phyloP scores from a whole-genome alignment of 441 rosid species.

The Syzygium malaccense region DNA sequence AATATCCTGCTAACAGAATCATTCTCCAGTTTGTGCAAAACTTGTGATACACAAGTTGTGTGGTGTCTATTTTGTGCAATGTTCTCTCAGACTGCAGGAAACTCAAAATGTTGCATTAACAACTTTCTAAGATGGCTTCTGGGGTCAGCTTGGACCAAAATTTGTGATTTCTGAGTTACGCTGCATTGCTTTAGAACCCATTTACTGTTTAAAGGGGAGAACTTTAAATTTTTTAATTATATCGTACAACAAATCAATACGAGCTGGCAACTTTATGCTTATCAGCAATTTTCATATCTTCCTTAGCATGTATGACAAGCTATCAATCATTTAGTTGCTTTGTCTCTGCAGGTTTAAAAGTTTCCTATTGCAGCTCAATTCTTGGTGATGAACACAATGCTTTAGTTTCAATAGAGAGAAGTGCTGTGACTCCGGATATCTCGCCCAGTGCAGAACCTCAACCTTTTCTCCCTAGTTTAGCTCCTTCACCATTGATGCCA shows the following conservation, averaged over 20 bases:
- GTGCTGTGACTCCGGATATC: conserved; percentile 10
- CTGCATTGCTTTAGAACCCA: background rate
- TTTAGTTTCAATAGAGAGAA: background rate
- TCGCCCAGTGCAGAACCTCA: conserved; percentile 17
- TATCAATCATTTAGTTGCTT: background rate
- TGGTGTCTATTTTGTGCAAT: background rate
- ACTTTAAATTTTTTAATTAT: background rate
- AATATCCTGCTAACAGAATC: background rate
- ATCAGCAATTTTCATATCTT: background rate
- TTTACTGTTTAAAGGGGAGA: background rate
- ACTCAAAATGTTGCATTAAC: background rate
- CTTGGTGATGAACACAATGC: background rate
- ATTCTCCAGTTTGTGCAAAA: background rate
- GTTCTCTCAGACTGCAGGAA: background rate
- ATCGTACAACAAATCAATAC: background rate
- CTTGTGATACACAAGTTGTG: background rate
- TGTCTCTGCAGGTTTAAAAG: conserved; percentile 8
- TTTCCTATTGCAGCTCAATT: conserved; percentile 2
- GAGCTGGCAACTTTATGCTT: background rate
- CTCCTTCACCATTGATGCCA: conserved; percentile 27
- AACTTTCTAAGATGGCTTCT: background rate
- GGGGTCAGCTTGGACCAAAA: background rate
- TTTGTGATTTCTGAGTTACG: background rate
- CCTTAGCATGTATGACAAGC: background rate
- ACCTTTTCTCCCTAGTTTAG: conserved; percentile 29